Conservation (phyloP, 306 rosid genomes). For the Cotoneaster glaucophyllus region DNA sequence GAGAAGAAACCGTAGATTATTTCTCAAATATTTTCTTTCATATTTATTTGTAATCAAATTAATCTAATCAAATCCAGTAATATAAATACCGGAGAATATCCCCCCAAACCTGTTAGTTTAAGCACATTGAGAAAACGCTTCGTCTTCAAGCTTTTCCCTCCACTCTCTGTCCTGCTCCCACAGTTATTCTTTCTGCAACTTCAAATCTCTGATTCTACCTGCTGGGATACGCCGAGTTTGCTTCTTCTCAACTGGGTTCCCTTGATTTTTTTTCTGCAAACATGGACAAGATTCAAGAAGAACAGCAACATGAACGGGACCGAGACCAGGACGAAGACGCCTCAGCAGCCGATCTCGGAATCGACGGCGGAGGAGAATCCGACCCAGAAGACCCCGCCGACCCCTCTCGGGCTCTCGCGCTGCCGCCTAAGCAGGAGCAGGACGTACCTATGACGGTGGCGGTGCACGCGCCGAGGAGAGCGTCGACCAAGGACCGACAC, state of each 20-base stretch:
- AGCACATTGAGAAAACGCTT: not conserved
- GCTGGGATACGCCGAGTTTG: not conserved
- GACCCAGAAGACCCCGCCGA: not conserved
- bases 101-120: not conserved
- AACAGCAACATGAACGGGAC: conserved; percentile 14
- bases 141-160: conserved; percentile 2
- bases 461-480: conserved; percentile 25
- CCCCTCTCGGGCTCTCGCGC: not conserved
- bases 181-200: not conserved
- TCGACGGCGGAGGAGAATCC: conserved; percentile 8
- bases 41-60: not conserved
- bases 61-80: not conserved
- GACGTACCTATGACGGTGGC: conserved; percentile 22
- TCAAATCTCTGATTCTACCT: not conserved
- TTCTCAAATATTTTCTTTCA: not conserved
- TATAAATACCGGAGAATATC: not conserved
- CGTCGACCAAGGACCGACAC: conserved; percentile 75
- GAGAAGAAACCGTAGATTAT: conserved; percentile 22
- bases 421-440: conserved; percentile 45
- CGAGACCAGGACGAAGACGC: not conserved
- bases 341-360: conserved; percentile 20
- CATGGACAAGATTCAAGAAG: conserved; percentile 20
- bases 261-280: not conserved
- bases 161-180: not conserved
- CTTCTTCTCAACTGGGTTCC: not conserved